These are phyloP conservation scores for Yamadazyma membranifaciens DNA, from an alignment of 1,139 yeast genomes.

Conservation along the genomic window DNA sequence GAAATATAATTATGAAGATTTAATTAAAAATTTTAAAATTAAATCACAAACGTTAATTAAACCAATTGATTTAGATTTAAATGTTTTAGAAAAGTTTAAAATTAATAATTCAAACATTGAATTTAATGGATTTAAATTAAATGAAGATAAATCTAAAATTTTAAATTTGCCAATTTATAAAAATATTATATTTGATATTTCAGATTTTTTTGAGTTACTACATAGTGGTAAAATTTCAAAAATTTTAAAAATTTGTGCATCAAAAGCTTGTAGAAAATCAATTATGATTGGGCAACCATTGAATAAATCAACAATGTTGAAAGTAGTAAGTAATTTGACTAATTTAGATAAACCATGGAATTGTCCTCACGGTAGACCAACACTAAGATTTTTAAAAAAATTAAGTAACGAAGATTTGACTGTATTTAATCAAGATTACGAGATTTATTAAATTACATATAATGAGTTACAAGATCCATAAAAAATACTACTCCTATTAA, in stretches of 20 bases:
- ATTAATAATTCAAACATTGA: slow-evolving; percentile 54
- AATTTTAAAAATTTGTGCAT: slow-evolving; percentile 79
- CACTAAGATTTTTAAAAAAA: slow-evolving; percentile 71
- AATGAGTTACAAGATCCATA: background rate
- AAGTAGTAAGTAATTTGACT: slow-evolving; percentile 67
- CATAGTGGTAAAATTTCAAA: slow-evolving; percentile 44
- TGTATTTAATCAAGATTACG: slow-evolving; percentile 4
- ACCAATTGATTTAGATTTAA: slow-evolving; percentile 64
- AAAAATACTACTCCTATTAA: background rate
- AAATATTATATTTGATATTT: slow-evolving; percentile 57
- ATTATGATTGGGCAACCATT: slow-evolving; percentile 90
- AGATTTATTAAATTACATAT: slow-evolving; percentile 1
- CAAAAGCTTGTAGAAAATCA: slow-evolving; percentile 92
- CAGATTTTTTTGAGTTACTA: slow-evolving; percentile 76
- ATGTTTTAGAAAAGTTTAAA: slow-evolving; percentile 72
- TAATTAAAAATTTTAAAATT: slow-evolving; percentile 49
- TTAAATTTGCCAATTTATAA: slow-evolving; percentile 73
- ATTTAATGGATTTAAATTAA: slow-evolving; percentile 70
- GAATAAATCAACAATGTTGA: slow-evolving; percentile 55
- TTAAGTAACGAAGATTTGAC: background rate
- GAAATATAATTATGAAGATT: slow-evolving; percentile 79
- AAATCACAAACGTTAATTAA: slow-evolving; percentile 65
- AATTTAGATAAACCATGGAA: slow-evolving; percentile 92
- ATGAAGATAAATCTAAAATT: slow-evolving; percentile 38
- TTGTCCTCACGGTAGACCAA: slow-evolving; percentile 98